Evolutionary conservation across 179 eudicot species (phyloP).

Genomic region (Spergularia azorica): DNA sequence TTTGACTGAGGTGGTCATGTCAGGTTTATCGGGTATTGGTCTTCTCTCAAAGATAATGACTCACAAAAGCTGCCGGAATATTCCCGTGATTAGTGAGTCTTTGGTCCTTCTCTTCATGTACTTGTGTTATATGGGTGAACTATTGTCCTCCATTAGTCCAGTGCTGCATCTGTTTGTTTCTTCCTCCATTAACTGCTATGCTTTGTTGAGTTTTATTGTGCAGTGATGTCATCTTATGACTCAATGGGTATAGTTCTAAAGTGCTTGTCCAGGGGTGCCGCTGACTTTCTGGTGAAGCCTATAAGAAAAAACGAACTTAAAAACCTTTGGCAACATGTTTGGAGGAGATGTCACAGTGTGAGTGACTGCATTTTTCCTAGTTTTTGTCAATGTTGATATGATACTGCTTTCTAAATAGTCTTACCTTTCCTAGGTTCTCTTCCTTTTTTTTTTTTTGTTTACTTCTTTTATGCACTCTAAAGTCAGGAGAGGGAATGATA

Average conservation of each 20-base stretch:
- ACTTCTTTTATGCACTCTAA: background rate
- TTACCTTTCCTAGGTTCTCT: background rate
- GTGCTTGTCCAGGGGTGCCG: slow-evolving; percentile 92
- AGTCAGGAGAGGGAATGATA: background rate
- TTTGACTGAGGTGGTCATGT: slow-evolving; percentile 44
- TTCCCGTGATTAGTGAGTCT: slow-evolving; percentile 46
- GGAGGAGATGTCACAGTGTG: slow-evolving; percentile 96
- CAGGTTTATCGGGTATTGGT: slow-evolving; percentile 45
- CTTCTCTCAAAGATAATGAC: slow-evolving; percentile 48
- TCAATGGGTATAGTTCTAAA: slow-evolving; percentile 87
- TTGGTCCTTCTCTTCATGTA: slow-evolving; percentile 6
- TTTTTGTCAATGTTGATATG: background rate
- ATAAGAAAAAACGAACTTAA: slow-evolving; percentile 92
- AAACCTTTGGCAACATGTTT: slow-evolving; percentile 96
- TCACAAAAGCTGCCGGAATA: slow-evolving; percentile 44
- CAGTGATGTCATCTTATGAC: slow-evolving; percentile 85
- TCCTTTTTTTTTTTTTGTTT: background rate
- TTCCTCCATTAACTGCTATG: slow-evolving; percentile 31
- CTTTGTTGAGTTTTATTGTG: slow-evolving; percentile 32
- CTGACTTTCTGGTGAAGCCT: slow-evolving; percentile 91
- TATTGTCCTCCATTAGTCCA: background rate
- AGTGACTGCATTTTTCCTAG: slow-evolving; percentile 34
- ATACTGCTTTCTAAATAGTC: background rate
- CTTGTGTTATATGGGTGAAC: background rate
- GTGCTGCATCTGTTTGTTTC: background rate